phyloP scores from a whole-genome alignment of 1,284 basidiomycete genomes.

The Afroboletus lepidellus region DNA sequence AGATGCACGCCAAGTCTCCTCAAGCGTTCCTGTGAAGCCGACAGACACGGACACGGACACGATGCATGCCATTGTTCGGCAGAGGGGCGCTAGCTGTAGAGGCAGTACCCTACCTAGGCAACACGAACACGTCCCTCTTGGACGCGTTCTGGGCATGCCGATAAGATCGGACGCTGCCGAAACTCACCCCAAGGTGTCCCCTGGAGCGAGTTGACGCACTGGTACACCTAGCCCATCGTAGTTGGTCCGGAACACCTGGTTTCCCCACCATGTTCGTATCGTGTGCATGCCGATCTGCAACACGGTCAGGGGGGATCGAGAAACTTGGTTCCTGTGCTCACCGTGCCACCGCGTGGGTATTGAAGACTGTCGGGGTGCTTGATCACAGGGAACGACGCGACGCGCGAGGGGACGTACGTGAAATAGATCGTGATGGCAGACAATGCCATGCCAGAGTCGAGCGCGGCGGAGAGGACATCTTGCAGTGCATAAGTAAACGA shows the following conservation, averaged over 20 bases:
- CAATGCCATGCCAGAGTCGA: conserved; percentile 56
- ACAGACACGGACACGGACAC: not conserved
- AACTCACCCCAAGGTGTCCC: conserved; percentile 36
- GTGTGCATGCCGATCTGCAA: conserved; percentile 42
- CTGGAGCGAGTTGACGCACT: conserved; percentile 34
- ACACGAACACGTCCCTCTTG: not conserved
- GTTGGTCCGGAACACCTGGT: conserved; percentile 41
- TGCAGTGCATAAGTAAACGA: not conserved
- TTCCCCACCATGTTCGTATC: conserved; percentile 55
- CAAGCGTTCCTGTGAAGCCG: not conserved
- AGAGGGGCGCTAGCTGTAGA: not conserved
- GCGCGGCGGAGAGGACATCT: conserved; percentile 62
- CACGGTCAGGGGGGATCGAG: not conserved
- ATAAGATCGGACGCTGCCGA: not conserved
- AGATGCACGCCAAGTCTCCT: not conserved
- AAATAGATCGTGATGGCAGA: conserved; percentile 54
- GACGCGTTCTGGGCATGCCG: no score
- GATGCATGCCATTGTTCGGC: not conserved
- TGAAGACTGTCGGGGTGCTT: conserved; percentile 27
- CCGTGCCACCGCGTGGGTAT: conserved; percentile 30
- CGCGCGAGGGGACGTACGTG: conserved; percentile 25
- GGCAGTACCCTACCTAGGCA: not conserved
- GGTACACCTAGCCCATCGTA: conserved; percentile 41
- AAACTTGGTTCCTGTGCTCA: conserved; percentile 10
- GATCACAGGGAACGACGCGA: not conserved